Evolutionary conservation across 805 yeast genomes (phyloP).

Genomic region (Brettanomyces bruxellensis): DNA sequence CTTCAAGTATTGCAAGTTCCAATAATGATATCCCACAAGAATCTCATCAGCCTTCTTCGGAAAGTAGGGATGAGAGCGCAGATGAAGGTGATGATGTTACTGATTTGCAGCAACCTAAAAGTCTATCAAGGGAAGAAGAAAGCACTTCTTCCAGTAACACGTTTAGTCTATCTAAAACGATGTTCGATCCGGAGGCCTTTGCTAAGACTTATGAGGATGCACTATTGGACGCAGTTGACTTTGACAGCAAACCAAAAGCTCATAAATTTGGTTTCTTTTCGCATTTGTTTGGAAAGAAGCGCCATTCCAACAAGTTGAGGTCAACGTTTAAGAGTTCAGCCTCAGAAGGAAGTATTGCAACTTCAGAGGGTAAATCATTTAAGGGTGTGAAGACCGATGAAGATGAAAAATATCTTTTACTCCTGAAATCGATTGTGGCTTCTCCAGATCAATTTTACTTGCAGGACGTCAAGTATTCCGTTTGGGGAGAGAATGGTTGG

Average conservation of each 20-base stretch:
- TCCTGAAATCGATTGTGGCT: not conserved
- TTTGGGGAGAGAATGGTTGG: constrained; percentile 23
- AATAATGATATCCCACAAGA: too few relatives aligned
- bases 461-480: constrained; percentile 17
- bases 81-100: too few relatives aligned
- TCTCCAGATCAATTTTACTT: constrained; percentile 7
- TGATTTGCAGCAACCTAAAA: not conserved
- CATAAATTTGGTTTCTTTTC: too few relatives aligned
- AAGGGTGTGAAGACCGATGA: not conserved
- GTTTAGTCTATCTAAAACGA: not conserved
- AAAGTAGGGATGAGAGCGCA: too few relatives aligned
- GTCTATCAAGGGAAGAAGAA: not conserved
- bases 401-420: not conserved
- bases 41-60: too few relatives aligned
- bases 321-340: too few relatives aligned
- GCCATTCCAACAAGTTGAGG: too few relatives aligned
- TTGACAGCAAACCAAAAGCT: too few relatives aligned
- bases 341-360: too few relatives aligned
- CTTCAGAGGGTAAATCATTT: too few relatives aligned
- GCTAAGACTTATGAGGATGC: constrained; percentile 16
- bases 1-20: too few relatives aligned
- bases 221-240: constrained; percentile 2
- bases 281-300: too few relatives aligned
- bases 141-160: constrained; percentile 6
- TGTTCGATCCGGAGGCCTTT: constrained; percentile 15